Conservation (phyloP, 257 asterid genomes). For the Perilla frutescens region DNA sequence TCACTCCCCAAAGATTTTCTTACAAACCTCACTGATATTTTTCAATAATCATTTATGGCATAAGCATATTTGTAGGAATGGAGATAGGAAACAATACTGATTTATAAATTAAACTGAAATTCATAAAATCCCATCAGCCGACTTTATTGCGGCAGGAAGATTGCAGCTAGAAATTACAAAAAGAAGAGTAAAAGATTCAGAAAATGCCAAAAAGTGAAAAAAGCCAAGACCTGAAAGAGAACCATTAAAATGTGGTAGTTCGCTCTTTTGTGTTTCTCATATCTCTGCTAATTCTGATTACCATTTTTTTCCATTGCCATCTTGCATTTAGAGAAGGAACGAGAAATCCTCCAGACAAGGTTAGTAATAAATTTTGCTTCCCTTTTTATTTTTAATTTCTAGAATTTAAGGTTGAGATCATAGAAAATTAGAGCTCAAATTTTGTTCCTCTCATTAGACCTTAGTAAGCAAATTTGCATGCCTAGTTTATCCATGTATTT, state of each 20-base stretch:
- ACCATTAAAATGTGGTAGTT: slow-evolving; percentile 14
- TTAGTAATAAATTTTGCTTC: slow-evolving; percentile 18
- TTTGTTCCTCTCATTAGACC: slow-evolving; percentile 5
- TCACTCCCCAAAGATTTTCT: slow-evolving; percentile 12
- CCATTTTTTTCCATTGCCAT: slow-evolving; percentile 3
- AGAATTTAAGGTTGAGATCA: slow-evolving; percentile 11
- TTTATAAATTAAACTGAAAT: slow-evolving; percentile 21
- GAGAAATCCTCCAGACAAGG: slow-evolving; percentile 26
- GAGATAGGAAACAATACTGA: not conserved
- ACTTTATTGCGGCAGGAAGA: slow-evolving; percentile 23
- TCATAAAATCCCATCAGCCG: slow-evolving; percentile 23
- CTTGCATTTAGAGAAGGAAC: slow-evolving; percentile 25
- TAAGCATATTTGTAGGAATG: not conserved
- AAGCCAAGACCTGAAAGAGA: slow-evolving; percentile 15
- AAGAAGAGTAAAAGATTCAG: slow-evolving; percentile 23
- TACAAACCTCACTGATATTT: not conserved
- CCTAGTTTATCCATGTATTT: not conserved
- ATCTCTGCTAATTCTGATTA: slow-evolving; percentile 19
- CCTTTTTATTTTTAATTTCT: not conserved
- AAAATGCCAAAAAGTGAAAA: slow-evolving; percentile 28
- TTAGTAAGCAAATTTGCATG: slow-evolving; percentile 3
- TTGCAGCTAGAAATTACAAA: slow-evolving; percentile 31
- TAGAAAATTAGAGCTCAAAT: slow-evolving; percentile 23
- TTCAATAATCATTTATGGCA: not conserved
- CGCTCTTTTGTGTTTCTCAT: slow-evolving; percentile 26